phyloP scores from a whole-genome alignment of 2,329 filamentous ascomycete genomes.

The Verruconis gallopava region DNA sequence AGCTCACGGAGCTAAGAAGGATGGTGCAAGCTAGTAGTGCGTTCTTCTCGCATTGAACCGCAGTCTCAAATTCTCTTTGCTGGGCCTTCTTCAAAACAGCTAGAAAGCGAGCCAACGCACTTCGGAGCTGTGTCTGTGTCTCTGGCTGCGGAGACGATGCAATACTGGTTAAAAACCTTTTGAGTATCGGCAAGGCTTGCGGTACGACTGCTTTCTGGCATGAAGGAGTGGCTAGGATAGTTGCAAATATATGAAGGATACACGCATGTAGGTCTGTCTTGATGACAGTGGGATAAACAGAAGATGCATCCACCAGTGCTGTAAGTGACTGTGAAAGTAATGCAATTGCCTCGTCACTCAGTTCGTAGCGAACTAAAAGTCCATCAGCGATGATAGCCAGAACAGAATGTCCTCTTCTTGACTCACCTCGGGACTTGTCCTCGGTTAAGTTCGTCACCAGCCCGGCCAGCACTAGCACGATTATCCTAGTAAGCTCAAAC shows the following conservation, averaged over 20 bases:
- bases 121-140: conserved; percentile 60
- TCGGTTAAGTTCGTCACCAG: conserved; percentile 72
- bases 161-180: conserved; percentile 75
- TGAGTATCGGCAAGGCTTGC: conserved; percentile 78
- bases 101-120: conserved; percentile 70
- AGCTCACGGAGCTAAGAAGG: conserved; percentile 68
- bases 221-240: conserved; percentile 71
- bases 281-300: conserved; percentile 93
- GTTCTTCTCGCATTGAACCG: conserved; percentile 84
- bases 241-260: conserved; percentile 92
- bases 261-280: conserved; percentile 92
- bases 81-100: conserved; percentile 66
- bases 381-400: conserved; percentile 3
- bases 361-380: conserved; percentile 52
- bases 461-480: conserved; percentile 81
- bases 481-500: conserved; percentile 91
- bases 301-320: conserved; percentile 83
- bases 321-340: conserved; percentile 71
- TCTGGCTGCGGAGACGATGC: conserved; percentile 29
- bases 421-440: conserved; percentile 18
- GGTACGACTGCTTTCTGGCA: conserved; percentile 86
- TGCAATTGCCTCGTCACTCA: conserved; percentile 75
- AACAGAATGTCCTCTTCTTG: conserved; percentile 7
- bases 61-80: conserved; percentile 61
- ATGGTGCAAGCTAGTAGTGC: conserved; percentile 79